Evolutionary conservation across 1,139 yeast species (phyloP).

Genomic region (Arxiozyma slooffiae): DNA sequence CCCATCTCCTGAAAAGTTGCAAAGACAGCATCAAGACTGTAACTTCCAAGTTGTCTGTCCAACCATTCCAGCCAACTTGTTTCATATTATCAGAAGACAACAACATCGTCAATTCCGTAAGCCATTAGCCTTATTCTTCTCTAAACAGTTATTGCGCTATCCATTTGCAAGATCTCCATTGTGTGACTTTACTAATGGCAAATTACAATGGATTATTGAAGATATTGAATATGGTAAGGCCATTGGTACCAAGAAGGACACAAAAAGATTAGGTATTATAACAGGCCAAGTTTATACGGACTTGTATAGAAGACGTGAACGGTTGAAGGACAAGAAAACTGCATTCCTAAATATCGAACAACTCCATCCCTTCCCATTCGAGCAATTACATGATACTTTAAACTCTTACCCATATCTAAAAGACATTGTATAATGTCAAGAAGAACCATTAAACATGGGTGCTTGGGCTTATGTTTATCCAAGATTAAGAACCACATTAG

Average conservation of each 20-base stretch:
- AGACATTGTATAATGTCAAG: slow-evolving; percentile 96
- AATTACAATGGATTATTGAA: slow-evolving; percentile 92
- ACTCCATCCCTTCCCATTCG: slow-evolving; percentile 97
- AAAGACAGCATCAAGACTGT: slow-evolving; percentile 97
- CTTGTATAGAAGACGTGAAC: slow-evolving; percentile 76
- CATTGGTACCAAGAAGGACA: slow-evolving; percentile 70
- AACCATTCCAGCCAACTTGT: slow-evolving; percentile 92
- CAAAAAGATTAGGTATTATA: slow-evolving; percentile 76
- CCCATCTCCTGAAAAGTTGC: slow-evolving; percentile 83
- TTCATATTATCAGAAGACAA: slow-evolving; percentile 97
- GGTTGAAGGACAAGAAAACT: slow-evolving; percentile 65
- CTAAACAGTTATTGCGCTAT: slow-evolving; percentile 91
- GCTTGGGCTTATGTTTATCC: slow-evolving; percentile 72
- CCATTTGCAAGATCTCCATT: slow-evolving; percentile 88
- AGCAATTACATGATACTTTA: slow-evolving; percentile 78
- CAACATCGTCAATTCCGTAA: slow-evolving; percentile 99
- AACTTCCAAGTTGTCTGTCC: slow-evolving; percentile 98
- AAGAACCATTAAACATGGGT: slow-evolving; percentile 98
- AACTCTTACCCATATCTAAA: slow-evolving; percentile 71
- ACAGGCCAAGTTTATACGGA: slow-evolving; percentile 95
- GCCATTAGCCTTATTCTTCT: slow-evolving; percentile 82
- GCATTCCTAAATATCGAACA: slow-evolving; percentile 89
- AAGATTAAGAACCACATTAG: slow-evolving; percentile 66
- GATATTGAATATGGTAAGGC: slow-evolving; percentile 74
- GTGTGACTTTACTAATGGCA: slow-evolving; percentile 80